phyloP scores from a whole-genome alignment of 2,329 filamentous ascomycete species.

The Colletotrichum siamense region DNA sequence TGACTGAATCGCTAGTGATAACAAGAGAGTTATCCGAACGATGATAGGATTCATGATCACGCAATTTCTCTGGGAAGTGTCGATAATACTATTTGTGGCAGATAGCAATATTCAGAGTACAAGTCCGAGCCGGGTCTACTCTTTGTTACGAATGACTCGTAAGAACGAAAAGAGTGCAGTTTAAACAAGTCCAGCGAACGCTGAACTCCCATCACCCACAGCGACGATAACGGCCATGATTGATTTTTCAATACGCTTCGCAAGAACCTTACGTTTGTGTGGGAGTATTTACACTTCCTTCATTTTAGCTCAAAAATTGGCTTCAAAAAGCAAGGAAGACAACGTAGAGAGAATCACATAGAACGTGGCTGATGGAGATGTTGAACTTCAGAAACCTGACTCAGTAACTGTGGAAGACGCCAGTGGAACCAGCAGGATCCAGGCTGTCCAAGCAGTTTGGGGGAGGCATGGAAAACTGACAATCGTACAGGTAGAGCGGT shows the following conservation, averaged over 20 bases:
- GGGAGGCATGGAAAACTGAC: neutral
- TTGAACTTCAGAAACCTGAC: neutral
- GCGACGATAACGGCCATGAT: too few relatives aligned
- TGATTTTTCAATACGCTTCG: too few relatives aligned
- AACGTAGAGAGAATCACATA: neutral
- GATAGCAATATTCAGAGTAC: neutral
- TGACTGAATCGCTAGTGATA: accelerated
- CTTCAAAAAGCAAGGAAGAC: too few relatives aligned
- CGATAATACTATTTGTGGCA: accelerated
- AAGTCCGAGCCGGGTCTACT: accelerated
- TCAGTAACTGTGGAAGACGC: neutral
- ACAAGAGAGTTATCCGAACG: too few relatives aligned
- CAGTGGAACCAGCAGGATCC: neutral
- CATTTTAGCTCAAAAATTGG: accelerated
- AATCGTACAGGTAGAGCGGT: too few relatives aligned
- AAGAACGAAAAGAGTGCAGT: accelerated
- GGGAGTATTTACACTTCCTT: accelerated
- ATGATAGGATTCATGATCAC: neutral
- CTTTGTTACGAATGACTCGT: too few relatives aligned
- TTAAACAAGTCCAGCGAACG: too few relatives aligned
- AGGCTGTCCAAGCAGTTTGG: neutral
- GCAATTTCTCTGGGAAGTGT: neutral
- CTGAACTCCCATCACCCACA: too few relatives aligned
- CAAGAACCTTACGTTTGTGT: too few relatives aligned
- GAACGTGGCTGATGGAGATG: neutral